These are phyloP conservation scores for Calonectria pteridis DNA, from an alignment of 2,329 filamentous ascomycete species.

Conservation along the genomic window DNA sequence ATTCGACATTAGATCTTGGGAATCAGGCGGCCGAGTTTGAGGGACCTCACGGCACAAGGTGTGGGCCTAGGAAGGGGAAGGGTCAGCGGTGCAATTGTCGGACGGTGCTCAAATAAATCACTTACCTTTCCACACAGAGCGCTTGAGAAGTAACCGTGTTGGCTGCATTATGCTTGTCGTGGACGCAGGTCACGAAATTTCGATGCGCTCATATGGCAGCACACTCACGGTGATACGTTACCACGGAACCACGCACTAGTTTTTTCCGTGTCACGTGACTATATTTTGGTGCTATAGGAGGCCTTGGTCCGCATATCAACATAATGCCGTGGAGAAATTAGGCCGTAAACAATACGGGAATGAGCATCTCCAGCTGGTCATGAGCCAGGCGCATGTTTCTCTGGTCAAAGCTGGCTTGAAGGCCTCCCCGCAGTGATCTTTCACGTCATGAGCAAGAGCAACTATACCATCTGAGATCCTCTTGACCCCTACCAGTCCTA, in stretches of 20 bases:
- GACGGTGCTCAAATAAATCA: not conserved
- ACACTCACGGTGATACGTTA: conserved; percentile 27
- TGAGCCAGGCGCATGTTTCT: no score
- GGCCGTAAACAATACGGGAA: conserved; percentile 2
- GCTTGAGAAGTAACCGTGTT: conserved; percentile 75
- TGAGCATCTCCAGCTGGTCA: not conserved
- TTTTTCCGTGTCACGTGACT: conserved; percentile 31
- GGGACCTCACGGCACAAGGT: conserved; percentile 65
- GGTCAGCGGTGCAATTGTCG: not conserved
- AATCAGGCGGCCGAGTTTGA: conserved; percentile 14
- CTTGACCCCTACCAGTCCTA: no score
- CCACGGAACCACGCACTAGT: conserved; percentile 35
- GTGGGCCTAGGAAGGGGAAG: conserved; percentile 57
- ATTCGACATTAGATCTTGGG: conserved; percentile 43
- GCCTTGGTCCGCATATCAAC: conserved; percentile 3
- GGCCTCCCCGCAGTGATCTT: conserved; percentile 3
- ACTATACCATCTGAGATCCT: conserved; percentile 68
- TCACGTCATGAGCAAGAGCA: conserved; percentile 54
- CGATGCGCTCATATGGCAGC: conserved; percentile 28
- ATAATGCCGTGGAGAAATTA: not conserved
- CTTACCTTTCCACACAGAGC: conserved; percentile 91
- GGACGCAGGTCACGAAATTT: conserved; percentile 44
- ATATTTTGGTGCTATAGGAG: not conserved
- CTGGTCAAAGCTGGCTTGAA: not conserved
- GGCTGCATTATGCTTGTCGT: conserved; percentile 70